phyloP scores from a whole-genome alignment of 805 yeast species.

The Metschnikowia koreensis region DNA sequence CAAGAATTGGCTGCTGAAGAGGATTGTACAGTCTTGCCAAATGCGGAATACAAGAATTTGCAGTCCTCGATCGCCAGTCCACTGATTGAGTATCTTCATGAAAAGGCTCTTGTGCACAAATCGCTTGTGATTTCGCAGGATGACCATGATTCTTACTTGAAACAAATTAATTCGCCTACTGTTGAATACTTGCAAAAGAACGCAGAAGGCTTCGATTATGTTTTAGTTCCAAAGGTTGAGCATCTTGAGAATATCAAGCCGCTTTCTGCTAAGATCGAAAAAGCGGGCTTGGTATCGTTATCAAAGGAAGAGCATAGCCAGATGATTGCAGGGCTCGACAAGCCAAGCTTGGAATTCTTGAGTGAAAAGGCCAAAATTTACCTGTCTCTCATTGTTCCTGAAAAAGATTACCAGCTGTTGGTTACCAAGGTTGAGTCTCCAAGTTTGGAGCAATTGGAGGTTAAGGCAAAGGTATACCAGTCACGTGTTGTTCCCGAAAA shows the following conservation, averaged over 20 bases:
- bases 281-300: slow-evolving; percentile 13
- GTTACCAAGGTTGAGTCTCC: slow-evolving; percentile 1
- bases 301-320: slow-evolving; percentile 8
- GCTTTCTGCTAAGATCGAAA: slow-evolving; percentile 8
- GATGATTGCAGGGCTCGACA: slow-evolving; percentile 3
- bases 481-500: slow-evolving; percentile 4
- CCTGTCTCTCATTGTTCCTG: slow-evolving; percentile 9
- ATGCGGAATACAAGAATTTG: slow-evolving; percentile 7
- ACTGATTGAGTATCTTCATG: slow-evolving; percentile 13
- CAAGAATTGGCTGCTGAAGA: slow-evolving; percentile 12
- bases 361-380: slow-evolving; percentile 10
- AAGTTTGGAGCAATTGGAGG: slow-evolving; percentile 11
- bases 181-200: slow-evolving; percentile 23
- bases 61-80: slow-evolving; percentile 11
- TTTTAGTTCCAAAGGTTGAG: slow-evolving; percentile 9
- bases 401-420: slow-evolving; percentile 10
- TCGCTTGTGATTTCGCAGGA: slow-evolving; percentile 4
- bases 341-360: slow-evolving; percentile 11
- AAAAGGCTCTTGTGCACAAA: slow-evolving; percentile 4
- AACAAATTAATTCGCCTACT: slow-evolving; percentile 19
- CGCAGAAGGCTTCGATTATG: slow-evolving; percentile 18
- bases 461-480: slow-evolving; percentile 3
- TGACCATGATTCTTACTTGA: slow-evolving; percentile 11
- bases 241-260: slow-evolving; percentile 4
- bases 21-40: slow-evolving; percentile 4